These are phyloP conservation scores for Botryotinia narcissicola DNA, from an alignment of 2,329 filamentous ascomycete species.

Conservation along the genomic window DNA sequence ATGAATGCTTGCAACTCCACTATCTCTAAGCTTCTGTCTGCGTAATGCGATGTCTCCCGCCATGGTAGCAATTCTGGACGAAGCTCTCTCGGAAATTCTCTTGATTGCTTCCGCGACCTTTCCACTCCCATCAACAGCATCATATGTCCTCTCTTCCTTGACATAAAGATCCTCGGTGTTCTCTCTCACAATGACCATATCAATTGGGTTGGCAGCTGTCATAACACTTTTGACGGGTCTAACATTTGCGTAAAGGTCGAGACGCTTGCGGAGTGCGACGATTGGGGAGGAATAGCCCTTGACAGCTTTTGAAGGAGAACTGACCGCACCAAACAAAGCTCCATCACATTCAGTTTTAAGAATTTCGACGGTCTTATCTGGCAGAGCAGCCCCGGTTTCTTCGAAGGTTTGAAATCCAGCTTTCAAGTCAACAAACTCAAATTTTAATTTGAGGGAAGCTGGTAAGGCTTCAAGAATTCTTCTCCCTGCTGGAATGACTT, in stretches of 20 bases:
- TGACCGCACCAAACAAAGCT: slow-evolving; percentile 93
- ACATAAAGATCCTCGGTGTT: slow-evolving; percentile 95
- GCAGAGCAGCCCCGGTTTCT: slow-evolving; percentile 81
- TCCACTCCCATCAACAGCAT: slow-evolving; percentile 63
- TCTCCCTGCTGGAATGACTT: slow-evolving; percentile 94
- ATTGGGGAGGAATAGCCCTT: slow-evolving; percentile 89
- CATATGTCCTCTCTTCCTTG: slow-evolving; percentile 86
- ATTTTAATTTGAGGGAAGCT: slow-evolving; percentile 84
- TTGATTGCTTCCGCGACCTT: slow-evolving; percentile 97
- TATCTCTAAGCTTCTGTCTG: slow-evolving; percentile 74
- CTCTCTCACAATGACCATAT: slow-evolving; percentile 97
- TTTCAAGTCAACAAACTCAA: slow-evolving; percentile 89
- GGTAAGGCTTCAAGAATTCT: slow-evolving; percentile 91
- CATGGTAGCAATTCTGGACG: slow-evolving; percentile 83
- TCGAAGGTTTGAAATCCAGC: slow-evolving; percentile 95
- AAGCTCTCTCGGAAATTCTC: slow-evolving; percentile 86
- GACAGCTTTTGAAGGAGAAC: slow-evolving; percentile 83
- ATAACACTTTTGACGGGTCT: slow-evolving; percentile 85
- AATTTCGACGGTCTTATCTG: slow-evolving; percentile 85
- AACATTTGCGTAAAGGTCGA: slow-evolving; percentile 96
- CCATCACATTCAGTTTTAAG: slow-evolving; percentile 91
- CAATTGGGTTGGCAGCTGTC: slow-evolving; percentile 60
- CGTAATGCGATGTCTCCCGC: slow-evolving; percentile 92
- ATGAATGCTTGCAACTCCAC: slow-evolving; percentile 59
- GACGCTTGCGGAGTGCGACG: slow-evolving; percentile 90